A percentile compares a stretch with the other conserved stretches of the same genome.
Evolutionary conservation across 2,329 filamentous ascomycete species (phyloP).

Genomic region (Aspergillus glaucus): DNA sequence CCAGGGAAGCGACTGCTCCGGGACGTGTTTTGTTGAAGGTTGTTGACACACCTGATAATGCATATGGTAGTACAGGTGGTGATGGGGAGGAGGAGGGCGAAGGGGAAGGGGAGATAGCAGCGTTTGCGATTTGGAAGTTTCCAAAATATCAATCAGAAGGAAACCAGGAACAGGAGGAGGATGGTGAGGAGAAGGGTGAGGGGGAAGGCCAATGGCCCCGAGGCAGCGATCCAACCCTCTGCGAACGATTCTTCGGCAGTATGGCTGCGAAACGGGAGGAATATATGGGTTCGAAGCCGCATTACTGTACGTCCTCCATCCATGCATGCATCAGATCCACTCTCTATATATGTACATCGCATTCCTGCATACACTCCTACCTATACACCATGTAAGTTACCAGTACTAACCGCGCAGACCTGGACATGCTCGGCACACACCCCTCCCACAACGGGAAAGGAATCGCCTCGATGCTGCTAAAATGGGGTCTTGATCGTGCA

Average conservation of each 20-base stretch:
- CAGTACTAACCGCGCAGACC: conserved; percentile 9
- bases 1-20: neutral
- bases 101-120: conserved; percentile 8
- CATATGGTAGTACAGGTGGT: neutral
- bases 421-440: conserved; percentile 21
- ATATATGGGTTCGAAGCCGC: conserved; percentile 14
- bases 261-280: conserved; percentile 11
- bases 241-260: conserved; percentile 14
- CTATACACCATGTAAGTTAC: too few relatives aligned
- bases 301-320: conserved; percentile 18
- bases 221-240: conserved; percentile 13
- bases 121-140: conserved; percentile 21
- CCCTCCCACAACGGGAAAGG: conserved; percentile 17
- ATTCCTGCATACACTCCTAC: too few relatives aligned
- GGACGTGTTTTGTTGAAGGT: conserved; percentile 7
- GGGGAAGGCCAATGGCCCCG: conserved; percentile 9
- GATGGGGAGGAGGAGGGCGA: neutral
- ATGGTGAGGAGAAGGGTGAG: neutral
- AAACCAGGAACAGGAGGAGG: conserved; percentile 1
- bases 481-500: conserved; percentile 32
- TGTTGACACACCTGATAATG: conserved; percentile 7
- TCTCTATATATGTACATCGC: neutral
- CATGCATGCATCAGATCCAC: neutral
- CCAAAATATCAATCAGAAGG: conserved; percentile 3
- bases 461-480: conserved; percentile 23